Conservation (phyloP, 2,329 filamentous ascomycete genomes). For the Thielaviopsis musarum region DNA sequence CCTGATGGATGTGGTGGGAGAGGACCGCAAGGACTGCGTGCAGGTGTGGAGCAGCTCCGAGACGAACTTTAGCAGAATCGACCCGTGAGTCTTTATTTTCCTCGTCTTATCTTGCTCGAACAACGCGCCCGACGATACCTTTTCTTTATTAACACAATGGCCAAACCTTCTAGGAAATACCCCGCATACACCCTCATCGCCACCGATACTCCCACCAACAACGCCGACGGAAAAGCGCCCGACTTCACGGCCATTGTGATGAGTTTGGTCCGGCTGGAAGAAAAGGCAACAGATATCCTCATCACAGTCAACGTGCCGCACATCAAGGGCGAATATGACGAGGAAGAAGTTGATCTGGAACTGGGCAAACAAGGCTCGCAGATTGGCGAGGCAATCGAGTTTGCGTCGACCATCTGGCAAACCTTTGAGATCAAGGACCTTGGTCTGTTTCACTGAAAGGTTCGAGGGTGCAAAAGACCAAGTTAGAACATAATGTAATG, state of each 20-base stretch:
- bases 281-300: conserved; percentile 62
- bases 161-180: conserved; percentile 18
- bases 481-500: conserved; percentile 1
- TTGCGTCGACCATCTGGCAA: conserved; percentile 50
- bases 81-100: conserved; percentile 22
- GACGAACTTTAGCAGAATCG: conserved; percentile 39
- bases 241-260: conserved; percentile 63
- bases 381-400: conserved; percentile 52
- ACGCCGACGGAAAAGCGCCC: conserved; percentile 24
- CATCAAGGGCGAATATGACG: conserved; percentile 55
- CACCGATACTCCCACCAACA: conserved; percentile 33
- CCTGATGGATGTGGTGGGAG: conserved; percentile 49
- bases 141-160: conserved; percentile 13
- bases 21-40: conserved; percentile 41
- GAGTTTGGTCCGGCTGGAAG: conserved; percentile 58
- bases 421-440: conserved; percentile 68
- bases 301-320: conserved; percentile 82
- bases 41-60: conserved; percentile 50
- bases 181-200: conserved; percentile 56
- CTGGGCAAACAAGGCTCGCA: conserved; percentile 48
- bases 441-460: conserved; percentile 41
- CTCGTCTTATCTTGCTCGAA: background rate
- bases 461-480: conserved; percentile 12
- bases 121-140: background rate
- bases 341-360: conserved; percentile 53